Evolutionary conservation across 179 eudicot genomes (phyloP), one percentile per base, ranked within the genome.

Genomic region (Gypsophila paniculata): DNA sequence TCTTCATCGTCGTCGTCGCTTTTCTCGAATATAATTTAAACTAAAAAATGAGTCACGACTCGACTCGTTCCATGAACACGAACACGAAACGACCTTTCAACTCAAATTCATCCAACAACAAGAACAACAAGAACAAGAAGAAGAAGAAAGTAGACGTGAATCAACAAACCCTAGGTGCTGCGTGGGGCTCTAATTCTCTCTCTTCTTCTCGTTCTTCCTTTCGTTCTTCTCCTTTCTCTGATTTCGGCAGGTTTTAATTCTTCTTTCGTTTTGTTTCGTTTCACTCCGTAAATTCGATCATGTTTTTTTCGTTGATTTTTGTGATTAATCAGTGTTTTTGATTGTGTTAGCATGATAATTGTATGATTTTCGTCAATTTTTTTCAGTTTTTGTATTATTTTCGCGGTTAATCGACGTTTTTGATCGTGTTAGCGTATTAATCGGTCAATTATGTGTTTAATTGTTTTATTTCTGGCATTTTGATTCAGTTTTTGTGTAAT

Each of bases 141-240:
- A 83, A 62, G 53, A 88, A 81, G 85, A 87, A 81, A 78, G 81
- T 74, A 54, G 83, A 79, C 42, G 75, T 75, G 0, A 86, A 64
- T 38, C 98, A 93, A 86, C 89, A 93, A 88, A 87, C 96, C 91
- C 93, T 93, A 81, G 97, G 96, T 36, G 81, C 76, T 66, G 90
- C 89, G 49, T 93, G 98, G 98, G 96, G 97, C 25, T 53, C 91
- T 36, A 81, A 86, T 80, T 94, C 99, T 71, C 85, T 67, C 65
- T 79, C 98, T 49, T 82, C 97, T 19, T 89, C 96, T 57, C 88
- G 86, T 0, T 85, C 96, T 62, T 82, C 91, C 39, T 87, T 80
- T 70, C 90, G 95, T 42, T 81, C 61, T 23, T 81, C 96, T 8
- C 96, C 97, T 0, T 94, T 94, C 81, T 81, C 97, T 65, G 89